phyloP scores from a whole-genome alignment of 495 filamentous ascomycete species.

The Neurospora hispaniola region DNA sequence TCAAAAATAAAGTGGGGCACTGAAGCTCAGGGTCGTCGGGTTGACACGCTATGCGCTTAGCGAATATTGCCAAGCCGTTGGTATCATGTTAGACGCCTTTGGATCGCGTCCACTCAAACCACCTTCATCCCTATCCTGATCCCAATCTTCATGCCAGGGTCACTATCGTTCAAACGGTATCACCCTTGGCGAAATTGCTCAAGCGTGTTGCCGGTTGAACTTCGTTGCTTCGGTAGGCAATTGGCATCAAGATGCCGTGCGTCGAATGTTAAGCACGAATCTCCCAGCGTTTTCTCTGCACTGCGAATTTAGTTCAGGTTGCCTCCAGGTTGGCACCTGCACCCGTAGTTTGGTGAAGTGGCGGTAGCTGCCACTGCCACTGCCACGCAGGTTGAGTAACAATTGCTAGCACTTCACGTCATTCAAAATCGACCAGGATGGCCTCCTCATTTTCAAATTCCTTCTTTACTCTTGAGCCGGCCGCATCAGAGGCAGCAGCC shows the following conservation, averaged over 20 bases:
- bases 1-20: background rate
- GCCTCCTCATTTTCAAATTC: conserved; percentile 20
- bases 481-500: background rate
- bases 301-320: background rate
- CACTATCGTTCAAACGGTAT: background rate
- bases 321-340: background rate
- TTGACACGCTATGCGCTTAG: background rate
- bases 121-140: background rate
- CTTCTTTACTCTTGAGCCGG: conserved; percentile 15
- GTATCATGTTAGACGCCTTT: background rate
- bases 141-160: background rate
- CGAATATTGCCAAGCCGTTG: background rate
- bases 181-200: background rate
- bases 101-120: background rate
- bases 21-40: background rate
- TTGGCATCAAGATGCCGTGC: background rate
- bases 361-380: background rate
- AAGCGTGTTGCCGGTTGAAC: background rate
- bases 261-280: background rate
- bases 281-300: background rate
- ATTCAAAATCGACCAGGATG: conserved; percentile 2
- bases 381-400: background rate
- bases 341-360: background rate
- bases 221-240: background rate
- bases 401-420: background rate